Percentiles rank a stretch among this genome's conserved stretches.
These are phyloP conservation scores for Tanacetum coccineum DNA, from an alignment of 129 eudicot genomes.

Conservation along the genomic window DNA sequence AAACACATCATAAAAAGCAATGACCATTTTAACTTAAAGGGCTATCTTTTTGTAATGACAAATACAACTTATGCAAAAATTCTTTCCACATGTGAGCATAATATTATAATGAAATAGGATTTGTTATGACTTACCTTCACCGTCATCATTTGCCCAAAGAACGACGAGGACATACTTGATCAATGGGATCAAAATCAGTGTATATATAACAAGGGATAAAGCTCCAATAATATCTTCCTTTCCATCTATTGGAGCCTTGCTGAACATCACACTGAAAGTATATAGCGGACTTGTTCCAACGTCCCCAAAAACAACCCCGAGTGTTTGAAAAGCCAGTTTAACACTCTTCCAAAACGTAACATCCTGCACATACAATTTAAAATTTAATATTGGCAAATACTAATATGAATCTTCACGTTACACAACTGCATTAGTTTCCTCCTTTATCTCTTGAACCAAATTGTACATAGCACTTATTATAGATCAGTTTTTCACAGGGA, in stretches of 20 bases:
- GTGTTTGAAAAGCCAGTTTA: slow-evolving; percentile 70
- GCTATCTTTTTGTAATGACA: background rate
- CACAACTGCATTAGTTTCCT: background rate
- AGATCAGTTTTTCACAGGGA: background rate
- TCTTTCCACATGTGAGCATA: slow-evolving; percentile 4
- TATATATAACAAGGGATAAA: slow-evolving; percentile 84
- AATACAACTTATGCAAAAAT: background rate
- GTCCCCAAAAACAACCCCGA: slow-evolving; percentile 98
- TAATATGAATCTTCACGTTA: background rate
- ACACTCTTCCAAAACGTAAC: slow-evolving; percentile 46
- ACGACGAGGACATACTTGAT: slow-evolving; percentile 81
- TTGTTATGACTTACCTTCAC: slow-evolving; percentile 62
- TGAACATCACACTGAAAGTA: slow-evolving; percentile 92
- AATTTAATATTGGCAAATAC: background rate
- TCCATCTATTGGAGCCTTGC: slow-evolving; percentile 78
- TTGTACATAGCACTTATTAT: too few relatives aligned
- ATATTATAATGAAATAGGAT: background rate
- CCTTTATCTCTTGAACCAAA: background rate
- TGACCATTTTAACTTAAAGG: background rate
- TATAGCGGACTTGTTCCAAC: slow-evolving; percentile 94
- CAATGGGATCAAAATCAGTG: slow-evolving; percentile 69
- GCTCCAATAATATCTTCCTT: slow-evolving; percentile 94
- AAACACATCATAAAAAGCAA: slow-evolving; percentile 10
- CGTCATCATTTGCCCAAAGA: slow-evolving; percentile 92
- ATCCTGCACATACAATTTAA: slow-evolving; percentile 52